Base-by-base conservation (phyloP, 2,329 filamentous ascomycete genomes). In the Metarhizium humberi region DNA sequence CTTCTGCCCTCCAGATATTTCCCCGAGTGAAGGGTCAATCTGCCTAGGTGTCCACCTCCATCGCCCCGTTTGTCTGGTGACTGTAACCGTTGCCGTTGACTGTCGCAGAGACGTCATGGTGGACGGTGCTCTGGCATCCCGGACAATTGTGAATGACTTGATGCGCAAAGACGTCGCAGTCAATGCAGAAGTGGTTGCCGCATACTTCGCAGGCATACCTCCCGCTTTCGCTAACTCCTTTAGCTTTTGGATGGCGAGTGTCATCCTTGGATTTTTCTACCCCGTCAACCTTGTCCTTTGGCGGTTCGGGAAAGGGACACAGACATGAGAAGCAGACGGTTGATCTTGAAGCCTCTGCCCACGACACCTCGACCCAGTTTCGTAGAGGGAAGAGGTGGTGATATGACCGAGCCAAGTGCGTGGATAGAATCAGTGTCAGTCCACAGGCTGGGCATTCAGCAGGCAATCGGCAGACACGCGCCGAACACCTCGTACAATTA, bases 141-240 rank as follows among this genome's bases (percentile, higher is more conserved):
- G 94, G 92, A 66, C 94, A 99, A 71, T 97, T 97, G 69, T 99
- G 92, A 52, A 96, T 81, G 13, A 95, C 84, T 73, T 96, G 91
- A 68, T 99, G 94, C 29, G 90, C 88, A 73, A 94, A 96, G 29
- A 96, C 84, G 69, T 99, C 94, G 69, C 94, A 99, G 69, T 99
- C 94, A 61, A 99, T 95, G 75, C 94, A 99, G 68, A 97, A 99
- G 72, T 97, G 92, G 57, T 88, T 85, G 3, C 80, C 73, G 70
- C 94, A 99, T n/a, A 86, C 85, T 62, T 87, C 82, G 69, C 94
- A 99, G 57, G 88, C 89, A 68, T 99, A 99, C 52, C 94, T 77
- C 50, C 87, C 85, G 66, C 88, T 94, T 74, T 95, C 90, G 68
- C 88, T 92, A 47, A 92, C 86, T 1, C 87, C 85, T 64, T 84